A percentile compares a stretch with the other conserved stretches of the same genome.
Conservation (phyloP, 1,284 basidiomycete genomes). For the Termitomyces sp. region DNA sequence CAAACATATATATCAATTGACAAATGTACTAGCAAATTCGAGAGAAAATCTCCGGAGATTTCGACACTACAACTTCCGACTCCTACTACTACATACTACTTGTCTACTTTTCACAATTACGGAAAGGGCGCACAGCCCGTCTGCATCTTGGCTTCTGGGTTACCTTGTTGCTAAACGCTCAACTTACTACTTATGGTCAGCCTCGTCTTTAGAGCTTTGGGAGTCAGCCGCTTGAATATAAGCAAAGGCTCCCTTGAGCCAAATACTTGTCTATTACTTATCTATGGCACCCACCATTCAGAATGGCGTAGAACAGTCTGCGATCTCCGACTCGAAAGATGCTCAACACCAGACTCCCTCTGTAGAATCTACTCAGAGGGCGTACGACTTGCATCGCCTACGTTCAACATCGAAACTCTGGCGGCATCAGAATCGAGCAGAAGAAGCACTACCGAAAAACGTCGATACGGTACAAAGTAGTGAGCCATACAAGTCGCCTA, state of each 20-base stretch:
- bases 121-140: background rate
- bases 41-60: background rate
- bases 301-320: background rate
- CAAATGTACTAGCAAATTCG: background rate
- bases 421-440: constrained; percentile 8
- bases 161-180: background rate
- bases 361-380: background rate
- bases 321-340: background rate
- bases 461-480: constrained; percentile 2
- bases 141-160: background rate
- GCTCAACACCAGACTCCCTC: background rate
- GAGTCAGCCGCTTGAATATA: constrained; percentile 8
- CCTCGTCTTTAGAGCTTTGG: background rate
- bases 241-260: background rate
- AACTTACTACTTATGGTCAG: background rate
- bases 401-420: constrained; percentile 1
- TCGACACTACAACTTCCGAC: no score
- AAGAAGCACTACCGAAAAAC: background rate
- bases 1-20: background rate
- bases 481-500: constrained; percentile 11
- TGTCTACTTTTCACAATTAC: background rate
- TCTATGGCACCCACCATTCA: constrained; percentile 6
- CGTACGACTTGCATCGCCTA: background rate
- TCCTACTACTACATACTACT: no score
- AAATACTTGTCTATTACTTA: background rate